phyloP scores from a whole-genome alignment of 768 basidiomycete genomes.

The Suillus fuscotomentosus region DNA sequence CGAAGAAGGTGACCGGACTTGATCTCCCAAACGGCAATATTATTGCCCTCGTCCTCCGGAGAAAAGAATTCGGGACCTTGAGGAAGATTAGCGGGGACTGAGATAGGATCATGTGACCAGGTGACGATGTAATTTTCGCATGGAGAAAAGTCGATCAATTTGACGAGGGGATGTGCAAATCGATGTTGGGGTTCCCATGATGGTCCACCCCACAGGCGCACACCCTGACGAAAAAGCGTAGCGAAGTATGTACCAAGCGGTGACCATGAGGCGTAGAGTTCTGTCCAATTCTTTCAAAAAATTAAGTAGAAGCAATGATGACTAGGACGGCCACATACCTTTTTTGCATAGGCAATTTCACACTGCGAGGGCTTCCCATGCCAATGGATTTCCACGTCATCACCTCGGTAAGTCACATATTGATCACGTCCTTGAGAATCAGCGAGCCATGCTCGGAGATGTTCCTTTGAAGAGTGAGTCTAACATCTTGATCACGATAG shows the following conservation, averaged over 20 bases:
- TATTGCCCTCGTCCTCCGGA: slow-evolving; percentile 94
- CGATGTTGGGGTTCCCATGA: slow-evolving; percentile 88
- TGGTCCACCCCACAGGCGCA: slow-evolving; percentile 92
- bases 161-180: slow-evolving; percentile 94
- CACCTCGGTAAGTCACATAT: slow-evolving; percentile 90
- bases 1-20: slow-evolving; percentile 90
- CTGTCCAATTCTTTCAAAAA: slow-evolving; percentile 81
- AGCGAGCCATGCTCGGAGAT: slow-evolving; percentile 92
- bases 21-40: slow-evolving; percentile 98
- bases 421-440: slow-evolving; percentile 94
- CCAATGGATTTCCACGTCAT: slow-evolving; percentile 90
- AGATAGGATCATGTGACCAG: slow-evolving; percentile 94
- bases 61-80: slow-evolving; percentile 87
- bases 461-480: slow-evolving; percentile 58
- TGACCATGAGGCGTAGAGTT: slow-evolving; percentile 96
- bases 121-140: slow-evolving; percentile 96
- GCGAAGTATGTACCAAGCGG: slow-evolving; percentile 94
- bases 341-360: slow-evolving; percentile 72
- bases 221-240: slow-evolving; percentile 92
- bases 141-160: slow-evolving; percentile 95
- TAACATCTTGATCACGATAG: neutral
- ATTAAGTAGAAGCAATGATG: slow-evolving; percentile 10
- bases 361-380: slow-evolving; percentile 88
- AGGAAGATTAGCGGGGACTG: slow-evolving; percentile 74
- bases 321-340: slow-evolving; percentile 44